phyloP scores from a whole-genome alignment of 1,284 basidiomycete genomes.

The Ceratobasidium sp. region DNA sequence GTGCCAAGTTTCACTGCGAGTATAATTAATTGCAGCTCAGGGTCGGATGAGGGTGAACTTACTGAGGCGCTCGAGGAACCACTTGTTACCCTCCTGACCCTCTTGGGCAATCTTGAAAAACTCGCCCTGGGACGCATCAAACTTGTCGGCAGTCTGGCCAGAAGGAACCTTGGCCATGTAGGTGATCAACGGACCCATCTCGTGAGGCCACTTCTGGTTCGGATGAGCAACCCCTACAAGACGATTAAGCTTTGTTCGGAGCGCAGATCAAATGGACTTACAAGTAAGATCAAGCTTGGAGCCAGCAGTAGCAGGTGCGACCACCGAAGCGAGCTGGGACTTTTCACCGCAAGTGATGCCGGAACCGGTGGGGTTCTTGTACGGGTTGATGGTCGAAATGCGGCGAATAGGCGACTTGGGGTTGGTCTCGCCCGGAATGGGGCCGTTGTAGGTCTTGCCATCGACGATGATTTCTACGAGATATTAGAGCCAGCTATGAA shows the following conservation, averaged over 20 bases:
- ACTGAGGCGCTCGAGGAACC: conserved; percentile 55
- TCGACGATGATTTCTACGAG: conserved; percentile 56
- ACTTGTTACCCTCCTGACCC: conserved; percentile 49
- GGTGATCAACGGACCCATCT: conserved; percentile 72
- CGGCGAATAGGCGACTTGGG: conserved; percentile 64
- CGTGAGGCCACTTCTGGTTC: conserved; percentile 63
- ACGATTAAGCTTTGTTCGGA: conserved; percentile 64
- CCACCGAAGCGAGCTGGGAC: conserved; percentile 58
- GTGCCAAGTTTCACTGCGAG: conserved; percentile 48
- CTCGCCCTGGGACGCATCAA: conserved; percentile 61
- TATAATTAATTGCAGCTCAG: background rate
- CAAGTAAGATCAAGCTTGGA: conserved; percentile 58
- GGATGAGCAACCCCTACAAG: conserved; percentile 48
- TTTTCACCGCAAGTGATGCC: conserved; percentile 68
- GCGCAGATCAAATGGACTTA: too few relatives aligned
- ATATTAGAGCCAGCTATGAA: background rate
- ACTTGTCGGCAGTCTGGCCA: conserved; percentile 60
- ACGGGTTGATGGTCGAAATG: conserved; percentile 61
- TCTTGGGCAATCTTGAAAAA: conserved; percentile 73
- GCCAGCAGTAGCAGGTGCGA: conserved; percentile 68
- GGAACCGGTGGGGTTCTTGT: conserved; percentile 66
- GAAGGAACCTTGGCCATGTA: conserved; percentile 62
- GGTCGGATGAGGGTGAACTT: conserved; percentile 46
- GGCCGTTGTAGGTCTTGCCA: conserved; percentile 62
- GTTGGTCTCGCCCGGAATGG: conserved; percentile 49